Evolutionary conservation across 2,329 filamentous ascomycete species (phyloP).

Genomic region (Phialocephala sp.): DNA sequence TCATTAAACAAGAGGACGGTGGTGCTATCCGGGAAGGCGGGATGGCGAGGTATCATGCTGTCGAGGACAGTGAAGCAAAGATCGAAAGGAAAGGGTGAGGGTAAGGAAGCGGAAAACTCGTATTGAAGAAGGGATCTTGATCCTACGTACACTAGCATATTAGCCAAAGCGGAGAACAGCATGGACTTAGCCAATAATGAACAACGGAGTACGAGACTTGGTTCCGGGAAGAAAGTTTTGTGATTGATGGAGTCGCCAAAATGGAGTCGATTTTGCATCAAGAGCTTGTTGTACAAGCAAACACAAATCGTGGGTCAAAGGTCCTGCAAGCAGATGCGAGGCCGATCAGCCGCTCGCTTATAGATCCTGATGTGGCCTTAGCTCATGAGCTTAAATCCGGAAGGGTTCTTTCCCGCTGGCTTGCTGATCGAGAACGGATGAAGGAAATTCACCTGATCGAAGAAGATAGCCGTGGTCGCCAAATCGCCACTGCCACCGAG

Average conservation of each 20-base stretch:
- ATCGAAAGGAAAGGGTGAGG: neutral
- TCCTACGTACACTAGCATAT: constrained; percentile 3
- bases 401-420: neutral
- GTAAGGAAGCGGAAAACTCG: neutral
- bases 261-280: neutral
- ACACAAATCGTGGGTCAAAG: neutral
- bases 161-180: neutral
- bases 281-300: neutral
- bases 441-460: neutral
- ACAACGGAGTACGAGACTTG: neutral
- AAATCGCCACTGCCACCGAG: neutral
- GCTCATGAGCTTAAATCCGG: neutral
- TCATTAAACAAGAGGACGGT: neutral
- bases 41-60: neutral
- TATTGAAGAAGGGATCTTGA: neutral
- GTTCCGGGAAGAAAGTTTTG: neutral
- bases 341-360: constrained; percentile 9
- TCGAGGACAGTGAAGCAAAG: neutral
- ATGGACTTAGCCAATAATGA: neutral
- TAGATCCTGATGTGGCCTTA: neutral
- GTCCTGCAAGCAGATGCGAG: neutral
- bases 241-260: neutral
- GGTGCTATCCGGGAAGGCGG: neutral
- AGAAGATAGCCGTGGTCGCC: neutral
- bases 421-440: neutral